These are phyloP conservation scores for Daedaleopsis sinensis DNA, from an alignment of 768 basidiomycete genomes.

Conservation along the genomic window DNA sequence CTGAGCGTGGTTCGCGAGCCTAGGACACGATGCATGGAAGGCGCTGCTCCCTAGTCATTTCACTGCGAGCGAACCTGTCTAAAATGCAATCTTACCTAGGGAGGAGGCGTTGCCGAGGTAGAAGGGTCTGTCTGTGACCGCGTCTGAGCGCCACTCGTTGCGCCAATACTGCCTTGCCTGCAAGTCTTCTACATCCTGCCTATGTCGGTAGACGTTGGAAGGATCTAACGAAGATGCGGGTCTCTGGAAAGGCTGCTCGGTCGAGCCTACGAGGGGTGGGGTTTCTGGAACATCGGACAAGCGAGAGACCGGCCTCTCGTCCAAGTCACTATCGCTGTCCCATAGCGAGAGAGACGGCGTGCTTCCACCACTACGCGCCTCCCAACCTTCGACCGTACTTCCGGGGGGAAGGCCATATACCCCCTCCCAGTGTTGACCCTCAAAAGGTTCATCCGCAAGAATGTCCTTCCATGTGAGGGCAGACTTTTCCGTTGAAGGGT, in stretches of 20 bases:
- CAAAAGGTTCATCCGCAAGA: conserved; percentile 79
- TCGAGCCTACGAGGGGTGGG: not conserved
- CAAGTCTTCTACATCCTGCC: conserved; percentile 64
- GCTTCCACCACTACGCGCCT: conserved; percentile 54
- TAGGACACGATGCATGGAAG: conserved; percentile 44
- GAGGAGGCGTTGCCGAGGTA: conserved; percentile 74
- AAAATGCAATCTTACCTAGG: conserved; percentile 48
- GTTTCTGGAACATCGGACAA: conserved; percentile 15
- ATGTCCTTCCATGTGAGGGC: conserved; percentile 78
- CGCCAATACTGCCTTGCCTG: conserved; percentile 75
- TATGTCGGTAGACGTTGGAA: conserved; percentile 40
- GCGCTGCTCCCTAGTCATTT: conserved; percentile 37
- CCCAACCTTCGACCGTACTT: conserved; percentile 45
- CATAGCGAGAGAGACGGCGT: conserved; percentile 69
- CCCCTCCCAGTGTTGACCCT: conserved; percentile 86
- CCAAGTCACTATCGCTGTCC: conserved; percentile 22
- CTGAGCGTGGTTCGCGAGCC: conserved; percentile 41
- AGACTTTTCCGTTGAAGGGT: conserved; percentile 43
- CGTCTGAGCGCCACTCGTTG: conserved; percentile 59
- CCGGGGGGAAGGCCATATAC: conserved; percentile 60
- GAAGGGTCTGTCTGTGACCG: conserved; percentile 47
- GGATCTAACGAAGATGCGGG: conserved; percentile 11
- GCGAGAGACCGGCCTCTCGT: conserved; percentile 23
- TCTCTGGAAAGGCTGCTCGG: not conserved
- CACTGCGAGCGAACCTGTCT: not conserved